Percentiles rank a stretch among this genome's conserved stretches.
Evolutionary conservation across 345 rosid genomes (phyloP).

Genomic region (Lepidium africanum): DNA sequence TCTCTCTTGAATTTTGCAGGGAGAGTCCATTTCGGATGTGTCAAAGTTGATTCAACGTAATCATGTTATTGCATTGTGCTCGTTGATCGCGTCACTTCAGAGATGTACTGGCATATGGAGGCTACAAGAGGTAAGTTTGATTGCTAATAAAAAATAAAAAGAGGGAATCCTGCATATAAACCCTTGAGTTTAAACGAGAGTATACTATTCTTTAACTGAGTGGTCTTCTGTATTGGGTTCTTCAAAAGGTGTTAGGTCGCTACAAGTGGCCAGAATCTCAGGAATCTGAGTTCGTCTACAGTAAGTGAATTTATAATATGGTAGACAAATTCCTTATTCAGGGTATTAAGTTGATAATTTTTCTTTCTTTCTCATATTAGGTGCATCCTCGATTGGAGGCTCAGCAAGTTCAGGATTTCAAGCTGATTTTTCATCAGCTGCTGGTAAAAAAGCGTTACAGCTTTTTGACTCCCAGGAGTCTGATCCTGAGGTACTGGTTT

Average conservation of each 20-base stretch:
- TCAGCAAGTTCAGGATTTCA: conserved; percentile 63
- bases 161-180: neutral
- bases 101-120: conserved; percentile 83
- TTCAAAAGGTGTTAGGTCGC: conserved; percentile 53
- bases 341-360: neutral
- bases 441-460: conserved; percentile 58
- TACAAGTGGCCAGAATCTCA: conserved; percentile 80
- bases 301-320: conserved; percentile 35
- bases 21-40: conserved; percentile 45
- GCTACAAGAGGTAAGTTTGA: conserved; percentile 62
- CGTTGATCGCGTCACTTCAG: conserved; percentile 64
- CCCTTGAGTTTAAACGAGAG: neutral
- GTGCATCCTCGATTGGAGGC: conserved; percentile 74
- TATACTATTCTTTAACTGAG: conserved; percentile 1
- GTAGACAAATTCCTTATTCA: neutral
- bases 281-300: conserved; percentile 73
- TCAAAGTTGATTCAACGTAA: conserved; percentile 41
- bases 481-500: conserved; percentile 78
- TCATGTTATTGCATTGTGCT: conserved; percentile 47
- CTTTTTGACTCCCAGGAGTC: conserved; percentile 76
- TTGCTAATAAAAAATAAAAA: neutral
- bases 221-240: conserved; percentile 2
- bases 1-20: conserved; percentile 44
- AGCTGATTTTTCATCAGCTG: conserved; percentile 76
- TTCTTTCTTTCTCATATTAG: conserved; percentile 30